A percentile compares a stretch with the other conserved stretches of the same genome.
phyloP scores from a whole-genome alignment of 306 rosid species.

The Boehmeria nivea region DNA sequence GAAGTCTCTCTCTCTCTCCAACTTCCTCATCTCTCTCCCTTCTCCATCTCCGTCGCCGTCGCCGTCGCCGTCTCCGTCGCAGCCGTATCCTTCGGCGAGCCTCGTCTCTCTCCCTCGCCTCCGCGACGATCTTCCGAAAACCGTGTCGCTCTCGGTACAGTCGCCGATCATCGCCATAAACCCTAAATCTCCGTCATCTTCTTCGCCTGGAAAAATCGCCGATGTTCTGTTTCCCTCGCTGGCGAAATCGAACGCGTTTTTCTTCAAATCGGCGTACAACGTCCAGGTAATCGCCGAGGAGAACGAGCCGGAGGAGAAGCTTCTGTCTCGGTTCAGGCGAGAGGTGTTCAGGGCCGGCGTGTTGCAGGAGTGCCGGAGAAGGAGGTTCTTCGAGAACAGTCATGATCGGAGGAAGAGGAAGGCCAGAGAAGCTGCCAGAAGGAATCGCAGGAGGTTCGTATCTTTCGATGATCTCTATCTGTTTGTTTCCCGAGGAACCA shows the following conservation, averaged over 20 bases:
- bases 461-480: neutral
- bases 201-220: too few relatives aligned
- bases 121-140: slow-evolving; percentile 5
- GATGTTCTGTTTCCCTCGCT: slow-evolving; percentile 10
- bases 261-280: slow-evolving; percentile 29
- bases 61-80: neutral
- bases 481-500: slow-evolving; percentile 6
- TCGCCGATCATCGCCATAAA: too few relatives aligned
- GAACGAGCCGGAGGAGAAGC: slow-evolving; percentile 29
- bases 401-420: slow-evolving; percentile 30
- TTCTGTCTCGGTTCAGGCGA: slow-evolving; percentile 20
- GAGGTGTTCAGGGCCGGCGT: slow-evolving; percentile 33
- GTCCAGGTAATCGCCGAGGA: slow-evolving; percentile 25
- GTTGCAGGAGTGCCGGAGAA: slow-evolving; percentile 29
- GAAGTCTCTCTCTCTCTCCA: slow-evolving; percentile 9
- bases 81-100: slow-evolving; percentile 6
- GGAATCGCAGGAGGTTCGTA: slow-evolving; percentile 28
- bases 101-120: slow-evolving; percentile 5
- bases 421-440: slow-evolving; percentile 27
- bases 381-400: slow-evolving; percentile 29
- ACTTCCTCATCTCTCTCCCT: slow-evolving; percentile 23
- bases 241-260: too few relatives aligned
- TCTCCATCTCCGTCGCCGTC: too few relatives aligned
- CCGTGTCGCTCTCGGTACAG: too few relatives aligned
- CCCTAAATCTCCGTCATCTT: neutral